Evolutionary conservation across 2,329 filamentous ascomycete species (phyloP).

Genomic region (Hymenoscyphus linearis): DNA sequence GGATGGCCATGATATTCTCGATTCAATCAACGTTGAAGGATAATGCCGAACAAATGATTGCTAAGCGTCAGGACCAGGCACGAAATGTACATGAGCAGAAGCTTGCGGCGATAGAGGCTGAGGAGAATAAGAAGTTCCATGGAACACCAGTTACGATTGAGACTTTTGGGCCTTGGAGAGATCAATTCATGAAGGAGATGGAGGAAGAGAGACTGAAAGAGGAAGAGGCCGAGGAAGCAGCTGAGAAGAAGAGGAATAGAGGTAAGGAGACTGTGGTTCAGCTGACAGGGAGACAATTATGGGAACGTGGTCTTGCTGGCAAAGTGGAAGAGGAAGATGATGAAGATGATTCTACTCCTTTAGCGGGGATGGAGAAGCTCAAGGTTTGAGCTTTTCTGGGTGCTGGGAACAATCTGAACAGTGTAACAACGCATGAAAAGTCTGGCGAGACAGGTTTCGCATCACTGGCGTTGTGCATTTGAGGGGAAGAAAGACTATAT

Average conservation of each 20-base stretch:
- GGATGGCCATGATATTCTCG: conserved; percentile 97
- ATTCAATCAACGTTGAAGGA: conserved; percentile 86
- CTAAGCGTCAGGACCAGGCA: conserved; percentile 62
- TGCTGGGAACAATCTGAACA: background rate
- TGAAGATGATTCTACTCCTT: conserved; percentile 53
- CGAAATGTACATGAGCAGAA: conserved; percentile 53
- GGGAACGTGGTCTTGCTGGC: conserved; percentile 67
- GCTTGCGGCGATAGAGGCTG: conserved; percentile 62
- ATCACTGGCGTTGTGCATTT: conserved; percentile 15
- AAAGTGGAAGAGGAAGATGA: conserved; percentile 64
- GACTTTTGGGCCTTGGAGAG: conserved; percentile 78
- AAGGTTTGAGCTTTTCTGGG: conserved; percentile 46
- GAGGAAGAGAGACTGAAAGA: conserved; percentile 62
- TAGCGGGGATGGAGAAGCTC: conserved; percentile 63
- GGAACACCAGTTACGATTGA: conserved; percentile 84
- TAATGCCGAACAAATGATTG: conserved; percentile 77
- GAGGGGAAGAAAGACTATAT: background rate
- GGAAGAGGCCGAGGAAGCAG: conserved; percentile 70
- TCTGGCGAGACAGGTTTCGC: conserved; percentile 8
- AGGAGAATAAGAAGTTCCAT: conserved; percentile 96
- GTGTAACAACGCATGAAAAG: background rate
- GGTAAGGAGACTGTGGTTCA: conserved; percentile 68
- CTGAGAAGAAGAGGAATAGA: conserved; percentile 75
- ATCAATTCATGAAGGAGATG: conserved; percentile 73
- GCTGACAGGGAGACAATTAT: conserved; percentile 69